Base-by-base conservation (phyloP, 495 filamentous ascomycete species). In the Neurospora sp. region DNA sequence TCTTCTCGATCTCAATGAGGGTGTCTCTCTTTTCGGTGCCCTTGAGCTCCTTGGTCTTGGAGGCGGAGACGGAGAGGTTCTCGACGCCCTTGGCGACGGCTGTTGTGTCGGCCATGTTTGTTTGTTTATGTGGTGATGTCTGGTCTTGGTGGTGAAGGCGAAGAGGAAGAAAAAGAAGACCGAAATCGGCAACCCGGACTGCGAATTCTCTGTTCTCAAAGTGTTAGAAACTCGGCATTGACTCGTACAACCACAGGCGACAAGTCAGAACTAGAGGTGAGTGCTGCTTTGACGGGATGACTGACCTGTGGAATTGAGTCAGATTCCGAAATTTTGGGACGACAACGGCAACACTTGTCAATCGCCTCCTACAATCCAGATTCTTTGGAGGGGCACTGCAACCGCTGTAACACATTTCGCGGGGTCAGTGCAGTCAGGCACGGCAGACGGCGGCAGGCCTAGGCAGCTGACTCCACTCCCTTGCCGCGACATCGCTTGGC, bases 1-100 rank as follows among this genome's bases (percentile, higher is more conserved):
- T 94, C 86, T 96, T 96, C 84, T 99, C 96, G 74, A 92, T 90
- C 45, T 89, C 90, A 74, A 97, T 90, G 42, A 98, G 86, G 74
- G 92, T 87, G 79, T 99, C 96, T 82, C 96, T 86, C 83, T 98
- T 98, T 77, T 98, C 94, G 66, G 96, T 97, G 54, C 84, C 84
- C 78, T 84, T 86, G 76, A 86, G 79, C 77, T 85, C 84, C 76
- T 85, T 86, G 73, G 84, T 86, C 77, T 85, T 86, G 78, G 84
- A 83, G 69, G 82, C 71, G 79, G 84, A 82, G 69, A 83, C 71
- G 24, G 77, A 70, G 37, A 83, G 78, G 40, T 39, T 77, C 74
- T 76, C 81, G 72, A 83, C 71, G 72, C 78, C 80, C 78, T 83
- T 83, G 74, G 78, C 75, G 71, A 78, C 77, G 31, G 80, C 70